phyloP scores from a whole-genome alignment of 306 rosid genomes.

The Cucurbita maxima region DNA sequence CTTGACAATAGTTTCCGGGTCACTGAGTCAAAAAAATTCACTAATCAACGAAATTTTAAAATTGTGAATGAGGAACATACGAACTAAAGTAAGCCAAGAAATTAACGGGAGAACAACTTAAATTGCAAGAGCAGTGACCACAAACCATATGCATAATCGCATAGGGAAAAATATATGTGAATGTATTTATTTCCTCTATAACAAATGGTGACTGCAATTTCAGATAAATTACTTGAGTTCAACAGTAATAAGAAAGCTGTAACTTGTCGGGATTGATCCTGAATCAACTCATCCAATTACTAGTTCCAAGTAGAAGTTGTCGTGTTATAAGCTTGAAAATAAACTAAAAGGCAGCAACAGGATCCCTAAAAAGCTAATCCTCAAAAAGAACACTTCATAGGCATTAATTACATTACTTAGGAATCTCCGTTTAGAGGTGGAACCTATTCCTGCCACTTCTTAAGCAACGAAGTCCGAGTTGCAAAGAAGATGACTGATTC shows the following conservation, averaged over 20 bases:
- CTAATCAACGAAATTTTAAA: slow-evolving; percentile 11
- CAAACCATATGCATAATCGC: not conserved
- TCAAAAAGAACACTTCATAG: not conserved
- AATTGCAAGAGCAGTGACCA: not conserved
- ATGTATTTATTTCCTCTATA: not conserved
- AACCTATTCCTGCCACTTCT: not conserved
- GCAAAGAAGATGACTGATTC: not conserved
- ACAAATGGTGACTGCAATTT: not conserved
- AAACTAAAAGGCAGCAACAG: not conserved
- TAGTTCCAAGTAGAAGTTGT: not conserved
- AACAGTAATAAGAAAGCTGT: not conserved
- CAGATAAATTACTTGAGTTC: not conserved
- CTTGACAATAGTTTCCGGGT: slow-evolving; percentile 40
- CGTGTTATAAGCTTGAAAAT: not conserved
- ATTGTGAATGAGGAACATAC: not conserved
- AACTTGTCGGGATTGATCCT: not conserved
- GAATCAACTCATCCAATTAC: not conserved
- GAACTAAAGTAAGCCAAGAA: not conserved
- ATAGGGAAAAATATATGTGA: not conserved
- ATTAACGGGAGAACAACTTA: not conserved
- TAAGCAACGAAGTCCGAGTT: not conserved
- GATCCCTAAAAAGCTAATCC: not conserved
- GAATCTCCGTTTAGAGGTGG: slow-evolving; percentile 2
- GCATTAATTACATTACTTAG: not conserved
- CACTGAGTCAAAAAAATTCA: slow-evolving; percentile 35